Percentiles rank a stretch among this genome's conserved stretches.
Evolutionary conservation across 2,329 filamentous ascomycete species (phyloP).

Genomic region (Tolypocladium cylindrosporum): DNA sequence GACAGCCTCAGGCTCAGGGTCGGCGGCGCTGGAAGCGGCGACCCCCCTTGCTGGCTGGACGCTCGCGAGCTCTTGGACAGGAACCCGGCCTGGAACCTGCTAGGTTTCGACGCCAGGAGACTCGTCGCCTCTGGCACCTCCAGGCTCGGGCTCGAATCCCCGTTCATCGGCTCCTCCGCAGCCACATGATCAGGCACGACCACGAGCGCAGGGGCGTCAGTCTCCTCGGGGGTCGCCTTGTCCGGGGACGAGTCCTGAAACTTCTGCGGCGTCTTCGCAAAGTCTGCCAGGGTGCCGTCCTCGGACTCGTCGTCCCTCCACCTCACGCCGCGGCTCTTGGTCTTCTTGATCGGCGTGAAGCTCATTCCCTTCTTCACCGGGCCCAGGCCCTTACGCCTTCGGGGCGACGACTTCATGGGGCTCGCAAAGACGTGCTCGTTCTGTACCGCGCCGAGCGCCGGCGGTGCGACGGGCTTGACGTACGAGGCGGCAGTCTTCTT

Average conservation of each 20-base stretch:
- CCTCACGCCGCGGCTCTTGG: slow-evolving; percentile 68
- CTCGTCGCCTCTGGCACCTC: slow-evolving; percentile 36
- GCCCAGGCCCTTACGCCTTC: slow-evolving; percentile 59
- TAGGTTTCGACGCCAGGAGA: slow-evolving; percentile 40
- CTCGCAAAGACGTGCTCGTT: slow-evolving; percentile 20
- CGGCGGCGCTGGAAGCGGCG: slow-evolving; percentile 48
- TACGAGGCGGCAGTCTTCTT: slow-evolving; percentile 40
- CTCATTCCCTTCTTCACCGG: slow-evolving; percentile 57
- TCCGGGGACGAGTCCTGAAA: slow-evolving; percentile 21
- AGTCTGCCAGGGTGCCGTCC: slow-evolving; percentile 78
- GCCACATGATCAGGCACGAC: slow-evolving; percentile 10
- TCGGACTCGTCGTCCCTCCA: slow-evolving; percentile 88
- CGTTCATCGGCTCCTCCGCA: slow-evolving; percentile 18
- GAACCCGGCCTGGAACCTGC: slow-evolving; percentile 83
- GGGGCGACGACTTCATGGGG: slow-evolving; percentile 70
- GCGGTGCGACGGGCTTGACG: slow-evolving; percentile 34
- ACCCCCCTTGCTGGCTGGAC: slow-evolving; percentile 39
- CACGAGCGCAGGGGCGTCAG: neutral
- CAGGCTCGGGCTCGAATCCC: slow-evolving; percentile 48
- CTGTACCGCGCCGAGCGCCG: slow-evolving; percentile 26
- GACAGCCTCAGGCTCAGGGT: slow-evolving; percentile 47
- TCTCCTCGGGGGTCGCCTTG: neutral
- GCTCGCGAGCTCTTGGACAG: slow-evolving; percentile 46
- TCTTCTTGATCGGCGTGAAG: slow-evolving; percentile 74
- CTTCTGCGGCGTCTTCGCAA: slow-evolving; percentile 79